Percentiles rank a stretch among this genome's conserved stretches.
These are phyloP conservation scores for Eucalyptus marginata DNA, from an alignment of 345 rosid genomes.

Conservation along the genomic window DNA sequence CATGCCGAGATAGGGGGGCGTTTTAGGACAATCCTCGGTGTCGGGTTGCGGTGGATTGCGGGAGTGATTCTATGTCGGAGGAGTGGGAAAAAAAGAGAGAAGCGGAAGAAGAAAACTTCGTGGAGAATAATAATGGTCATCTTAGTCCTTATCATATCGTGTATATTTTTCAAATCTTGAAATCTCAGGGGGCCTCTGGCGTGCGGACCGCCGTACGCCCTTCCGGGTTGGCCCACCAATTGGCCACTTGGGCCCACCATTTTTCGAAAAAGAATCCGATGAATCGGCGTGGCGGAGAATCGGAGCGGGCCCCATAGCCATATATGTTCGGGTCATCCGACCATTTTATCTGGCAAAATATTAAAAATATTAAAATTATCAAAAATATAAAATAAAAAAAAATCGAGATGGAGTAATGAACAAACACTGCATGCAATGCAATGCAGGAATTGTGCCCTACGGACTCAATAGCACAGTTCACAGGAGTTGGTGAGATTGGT, in stretches of 20 bases:
- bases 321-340: background rate
- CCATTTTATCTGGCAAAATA: background rate
- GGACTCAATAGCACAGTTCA: background rate
- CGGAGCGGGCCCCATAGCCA: background rate
- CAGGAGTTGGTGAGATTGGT: background rate
- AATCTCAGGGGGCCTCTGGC: background rate
- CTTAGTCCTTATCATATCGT: rapidly evolving
- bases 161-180: background rate
- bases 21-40: background rate
- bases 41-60: background rate
- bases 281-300: background rate
- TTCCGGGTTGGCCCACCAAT: background rate
- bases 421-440: background rate
- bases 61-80: background rate
- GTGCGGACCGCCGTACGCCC: background rate
- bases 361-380: background rate
- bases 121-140: background rate
- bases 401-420: background rate
- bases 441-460: background rate
- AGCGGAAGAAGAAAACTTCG: background rate
- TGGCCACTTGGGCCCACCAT: no score
- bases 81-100: no score
- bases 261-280: background rate
- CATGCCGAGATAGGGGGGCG: background rate
- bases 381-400: background rate